A percentile compares a stretch with the other conserved stretches of the same genome.
Evolutionary conservation across 2,329 filamentous ascomycete species (phyloP).

Genomic region (Parascedosporium putredinis): DNA sequence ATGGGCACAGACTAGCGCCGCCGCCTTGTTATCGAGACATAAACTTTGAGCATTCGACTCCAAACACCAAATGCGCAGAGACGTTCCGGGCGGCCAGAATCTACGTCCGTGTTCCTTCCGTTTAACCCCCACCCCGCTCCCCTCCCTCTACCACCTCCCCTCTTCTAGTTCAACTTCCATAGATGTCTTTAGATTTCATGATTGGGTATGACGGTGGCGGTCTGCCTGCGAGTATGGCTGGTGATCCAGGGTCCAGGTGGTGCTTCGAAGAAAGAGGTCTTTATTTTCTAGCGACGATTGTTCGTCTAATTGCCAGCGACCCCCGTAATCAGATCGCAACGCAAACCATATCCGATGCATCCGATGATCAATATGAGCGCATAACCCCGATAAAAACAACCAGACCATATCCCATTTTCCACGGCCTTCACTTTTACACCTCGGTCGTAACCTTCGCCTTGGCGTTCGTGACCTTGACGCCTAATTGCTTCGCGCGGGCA

Average conservation of each 20-base stretch:
- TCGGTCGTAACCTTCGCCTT: constrained; percentile 99
- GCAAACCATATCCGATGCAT: constrained; percentile 7
- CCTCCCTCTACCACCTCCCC: too few species aligned
- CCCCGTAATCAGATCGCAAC: constrained; percentile 3
- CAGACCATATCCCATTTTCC: constrained; percentile 7
- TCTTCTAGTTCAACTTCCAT: too few species aligned
- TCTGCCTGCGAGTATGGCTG: neutral
- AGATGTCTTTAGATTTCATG: too few species aligned
- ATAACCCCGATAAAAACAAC: constrained; percentile 5
- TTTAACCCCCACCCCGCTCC: neutral
- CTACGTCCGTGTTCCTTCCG: neutral
- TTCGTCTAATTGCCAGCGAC: constrained; percentile 8
- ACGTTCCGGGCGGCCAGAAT: neutral
- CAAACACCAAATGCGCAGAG: neutral
- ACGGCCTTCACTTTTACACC: constrained; percentile 41
- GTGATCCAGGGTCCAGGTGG: neutral
- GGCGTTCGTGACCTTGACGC: constrained; percentile 99
- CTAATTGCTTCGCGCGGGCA: constrained; percentile 91
- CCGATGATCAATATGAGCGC: constrained; percentile 1
- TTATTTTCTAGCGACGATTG: constrained; percentile 9
- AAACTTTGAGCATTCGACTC: neutral
- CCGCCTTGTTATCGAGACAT: neutral
- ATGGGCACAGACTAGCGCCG: neutral
- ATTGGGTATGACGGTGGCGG: neutral
- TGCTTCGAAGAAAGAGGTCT: constrained; percentile 5